Evolutionary conservation across 202 grass and related monocot species (phyloP).

Genomic region (Eragrostis tef): DNA sequence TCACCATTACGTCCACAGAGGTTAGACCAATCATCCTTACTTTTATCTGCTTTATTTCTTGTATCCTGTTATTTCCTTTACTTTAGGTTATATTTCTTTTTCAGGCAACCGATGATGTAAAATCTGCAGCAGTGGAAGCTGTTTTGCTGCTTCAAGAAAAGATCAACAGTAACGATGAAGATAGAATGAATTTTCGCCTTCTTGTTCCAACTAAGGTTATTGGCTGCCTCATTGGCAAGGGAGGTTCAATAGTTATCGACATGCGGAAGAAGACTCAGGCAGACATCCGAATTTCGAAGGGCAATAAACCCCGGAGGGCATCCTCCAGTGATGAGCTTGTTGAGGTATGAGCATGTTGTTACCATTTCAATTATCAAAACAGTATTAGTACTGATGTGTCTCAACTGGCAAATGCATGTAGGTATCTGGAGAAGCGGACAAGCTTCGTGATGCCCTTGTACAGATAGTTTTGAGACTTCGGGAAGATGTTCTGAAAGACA

Average conservation of each 20-base stretch:
- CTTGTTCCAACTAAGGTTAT: slow-evolving; percentile 81
- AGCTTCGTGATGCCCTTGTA: slow-evolving; percentile 85
- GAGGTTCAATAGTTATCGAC: slow-evolving; percentile 87
- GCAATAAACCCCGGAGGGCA: slow-evolving; percentile 66
- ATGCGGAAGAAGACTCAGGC: slow-evolving; percentile 86
- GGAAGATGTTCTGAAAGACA: slow-evolving; percentile 91
- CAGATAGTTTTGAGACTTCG: slow-evolving; percentile 89
- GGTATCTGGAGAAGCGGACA: slow-evolving; percentile 85
- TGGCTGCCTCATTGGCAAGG: slow-evolving; percentile 96
- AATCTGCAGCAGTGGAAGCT: slow-evolving; percentile 93
- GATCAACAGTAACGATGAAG: slow-evolving; percentile 72
- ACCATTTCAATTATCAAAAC: slow-evolving; percentile 20
- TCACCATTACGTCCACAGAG: slow-evolving; percentile 80
- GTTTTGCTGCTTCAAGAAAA: slow-evolving; percentile 88
- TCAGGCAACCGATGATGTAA: slow-evolving; percentile 84
- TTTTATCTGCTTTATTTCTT: slow-evolving; percentile 19
- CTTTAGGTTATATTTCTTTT: slow-evolving; percentile 39
- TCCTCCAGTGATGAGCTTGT: slow-evolving; percentile 85
- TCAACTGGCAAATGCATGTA: slow-evolving; percentile 41
- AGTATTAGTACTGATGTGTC: slow-evolving; percentile 12
- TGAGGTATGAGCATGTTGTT: slow-evolving; percentile 59
- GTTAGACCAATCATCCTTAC: slow-evolving; percentile 50
- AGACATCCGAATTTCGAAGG: slow-evolving; percentile 87
- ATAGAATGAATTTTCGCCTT: slow-evolving; percentile 69
- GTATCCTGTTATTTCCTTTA: slow-evolving; percentile 30